These are phyloP conservation scores for Coelastrella sp. DNA, from an alignment of 139 green algal genomes.

Conservation along the genomic window DNA sequence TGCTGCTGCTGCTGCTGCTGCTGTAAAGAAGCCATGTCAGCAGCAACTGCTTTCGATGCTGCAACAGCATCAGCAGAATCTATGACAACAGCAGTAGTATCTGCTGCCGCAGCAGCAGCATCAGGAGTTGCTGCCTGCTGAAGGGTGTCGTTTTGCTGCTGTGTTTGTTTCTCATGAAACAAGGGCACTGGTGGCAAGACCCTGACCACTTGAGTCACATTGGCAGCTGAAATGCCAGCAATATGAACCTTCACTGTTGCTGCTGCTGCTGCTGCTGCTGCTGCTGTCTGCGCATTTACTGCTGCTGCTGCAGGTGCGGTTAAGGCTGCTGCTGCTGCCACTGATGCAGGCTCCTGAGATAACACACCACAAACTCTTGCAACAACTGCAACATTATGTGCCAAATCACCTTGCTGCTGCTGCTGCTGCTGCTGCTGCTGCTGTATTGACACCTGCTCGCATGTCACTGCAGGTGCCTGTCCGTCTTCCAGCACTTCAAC, in stretches of 20 bases:
- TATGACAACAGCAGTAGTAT: background rate
- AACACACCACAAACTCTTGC: too few species aligned
- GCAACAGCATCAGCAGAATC: background rate
- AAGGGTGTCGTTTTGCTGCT: too few species aligned
- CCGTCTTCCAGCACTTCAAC: too few species aligned
- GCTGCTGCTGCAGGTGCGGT: background rate
- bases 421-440: too few species aligned
- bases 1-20: constrained; percentile 6
- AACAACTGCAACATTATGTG: too few species aligned
- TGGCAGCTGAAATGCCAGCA: background rate
- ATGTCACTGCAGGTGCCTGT: background rate
- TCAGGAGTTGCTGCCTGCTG: background rate
- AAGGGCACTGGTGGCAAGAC: background rate
- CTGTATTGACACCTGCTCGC: background rate
- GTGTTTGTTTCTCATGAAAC: background rate
- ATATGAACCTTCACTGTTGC: background rate
- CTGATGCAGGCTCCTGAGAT: background rate
- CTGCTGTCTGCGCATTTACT: background rate
- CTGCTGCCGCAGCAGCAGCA: background rate
- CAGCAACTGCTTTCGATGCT: background rate
- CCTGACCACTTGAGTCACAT: background rate
- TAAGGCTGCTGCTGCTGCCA: background rate
- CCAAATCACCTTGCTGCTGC: too few species aligned
- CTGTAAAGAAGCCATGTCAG: background rate
- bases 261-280: background rate